Conservation (phyloP, 1,139 yeast genomes). For the Pichia sp. region DNA sequence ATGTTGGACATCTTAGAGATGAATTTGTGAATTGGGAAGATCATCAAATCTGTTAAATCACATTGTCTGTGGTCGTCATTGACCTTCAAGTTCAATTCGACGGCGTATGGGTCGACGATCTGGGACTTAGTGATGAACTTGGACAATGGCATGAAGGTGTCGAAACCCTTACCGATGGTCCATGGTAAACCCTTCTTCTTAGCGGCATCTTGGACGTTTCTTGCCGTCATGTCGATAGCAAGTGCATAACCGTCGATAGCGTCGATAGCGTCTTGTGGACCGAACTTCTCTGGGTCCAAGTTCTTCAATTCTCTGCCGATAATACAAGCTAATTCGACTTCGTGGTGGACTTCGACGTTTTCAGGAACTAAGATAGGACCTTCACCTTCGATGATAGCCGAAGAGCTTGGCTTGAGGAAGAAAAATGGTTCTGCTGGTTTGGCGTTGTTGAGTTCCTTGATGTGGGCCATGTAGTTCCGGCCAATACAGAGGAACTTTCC, state of each 20-base stretch:
- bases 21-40: constrained; percentile 81
- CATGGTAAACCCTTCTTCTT: constrained; percentile 95
- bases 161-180: constrained; percentile 96
- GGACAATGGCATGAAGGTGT: constrained; percentile 88
- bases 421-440: constrained; percentile 86
- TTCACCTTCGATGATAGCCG: constrained; percentile 55
- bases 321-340: constrained; percentile 85
- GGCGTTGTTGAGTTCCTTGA: constrained; percentile 80
- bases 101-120: constrained; percentile 75
- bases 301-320: constrained; percentile 65
- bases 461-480: constrained; percentile 94
- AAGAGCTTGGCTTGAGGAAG: constrained; percentile 82
- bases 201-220: constrained; percentile 95
- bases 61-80: constrained; percentile 72
- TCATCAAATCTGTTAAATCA: constrained; percentile 82
- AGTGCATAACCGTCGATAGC: constrained; percentile 83
- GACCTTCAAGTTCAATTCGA: constrained; percentile 61
- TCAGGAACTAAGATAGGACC: constrained; percentile 85
- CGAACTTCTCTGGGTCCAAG: constrained; percentile 53
- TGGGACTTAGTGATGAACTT: constrained; percentile 60
- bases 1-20: constrained; percentile 78
- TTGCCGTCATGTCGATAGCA: constrained; percentile 91
- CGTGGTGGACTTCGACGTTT: constrained; percentile 85
- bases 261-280: constrained; percentile 68
- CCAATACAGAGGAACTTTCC: constrained; percentile 92